Evolutionary conservation across 306 rosid genomes (phyloP), one percentile per base, ranked within the genome.

Genomic region (Cyclanthera cordifolia): DNA sequence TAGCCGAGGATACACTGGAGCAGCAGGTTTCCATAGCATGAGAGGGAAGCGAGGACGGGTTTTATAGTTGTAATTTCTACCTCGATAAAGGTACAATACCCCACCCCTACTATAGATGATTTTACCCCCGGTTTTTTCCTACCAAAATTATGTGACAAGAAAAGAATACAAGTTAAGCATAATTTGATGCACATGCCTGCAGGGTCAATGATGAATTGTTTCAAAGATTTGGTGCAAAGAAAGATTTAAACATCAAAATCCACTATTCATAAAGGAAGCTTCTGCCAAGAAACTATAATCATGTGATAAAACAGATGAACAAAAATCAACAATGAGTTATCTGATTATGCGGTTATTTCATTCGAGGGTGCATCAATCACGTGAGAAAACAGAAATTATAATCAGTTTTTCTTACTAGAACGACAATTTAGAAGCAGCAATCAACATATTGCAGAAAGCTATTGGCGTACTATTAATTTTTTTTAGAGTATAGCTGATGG

Each of bases 21-120:
- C 77, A 54, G 80, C 76, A 1, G 99, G 96, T 81, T 85, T 93
- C 99, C 99, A 93, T 65, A 93, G 76, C 99, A 93, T 93, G 77
- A 93, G 86, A 81, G 99, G 99, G 81, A 86, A 87, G 34, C 73
- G 82, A 3, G 96, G 96, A 13, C 87, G 84, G 47, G 94, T 82
- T 85, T 59, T 90, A 59, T 86, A 82, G 73, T 93, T 93, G 78
- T 93, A 90, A 84, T 93, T 87, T 79, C 99, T 86, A 37, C 99
- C 99, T 50, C 96, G 83, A 83, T 86, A 93, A 69, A 93, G 94
- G 82, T 65, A 90, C 67, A 93, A 11, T 54, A 81, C 82, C 30
- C 96, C 99, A 15, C 94, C 95, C 68, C 43, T 82, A 70, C 87
- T 72, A 70, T 70, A 73, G 37, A 93, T 86, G 30, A 93, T 79